Evolutionary conservation across 2,329 filamentous ascomycete genomes (phyloP).

Genomic region (Sclerotinia nivalis): DNA sequence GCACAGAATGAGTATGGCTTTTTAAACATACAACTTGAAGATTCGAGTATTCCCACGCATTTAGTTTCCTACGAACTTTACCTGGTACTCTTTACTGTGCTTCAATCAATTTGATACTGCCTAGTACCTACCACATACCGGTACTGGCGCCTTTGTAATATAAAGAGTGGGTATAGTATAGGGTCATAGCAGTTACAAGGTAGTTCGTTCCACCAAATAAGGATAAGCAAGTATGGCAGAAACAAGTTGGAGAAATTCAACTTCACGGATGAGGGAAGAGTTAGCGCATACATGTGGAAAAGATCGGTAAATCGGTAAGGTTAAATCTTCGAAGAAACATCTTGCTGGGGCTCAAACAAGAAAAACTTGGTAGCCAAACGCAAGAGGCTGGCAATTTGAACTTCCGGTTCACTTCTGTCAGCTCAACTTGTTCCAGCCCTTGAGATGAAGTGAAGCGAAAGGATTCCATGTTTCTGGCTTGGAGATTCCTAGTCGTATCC

Average conservation of each 20-base stretch:
- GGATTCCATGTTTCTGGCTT: neutral
- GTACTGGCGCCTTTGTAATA: neutral
- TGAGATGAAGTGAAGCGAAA: neutral
- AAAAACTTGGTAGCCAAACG: constrained; percentile 13
- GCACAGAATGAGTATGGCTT: constrained; percentile 12
- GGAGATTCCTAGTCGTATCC: neutral
- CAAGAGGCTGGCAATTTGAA: neutral
- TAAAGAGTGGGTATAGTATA: neutral
- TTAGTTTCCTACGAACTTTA: neutral
- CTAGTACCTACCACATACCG: neutral
- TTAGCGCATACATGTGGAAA: neutral
- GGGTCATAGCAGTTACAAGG: constrained; percentile 3
- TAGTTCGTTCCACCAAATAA: too few species aligned
- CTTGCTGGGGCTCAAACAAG: constrained; percentile 14
- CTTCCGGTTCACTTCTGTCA: neutral
- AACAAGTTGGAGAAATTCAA: constrained; percentile 16
- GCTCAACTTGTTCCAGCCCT: neutral
- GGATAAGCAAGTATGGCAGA: neutral
- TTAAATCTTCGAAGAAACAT: constrained; percentile 25
- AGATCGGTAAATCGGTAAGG: neutral
- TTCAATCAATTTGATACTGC: constrained; percentile 16
- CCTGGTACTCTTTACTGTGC: neutral
- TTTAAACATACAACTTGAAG: neutral
- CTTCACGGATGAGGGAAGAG: constrained; percentile 1
- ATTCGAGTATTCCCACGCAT: neutral